These are phyloP conservation scores for Phellinidium pouzarii DNA, from an alignment of 1,284 basidiomycete species.

Conservation along the genomic window DNA sequence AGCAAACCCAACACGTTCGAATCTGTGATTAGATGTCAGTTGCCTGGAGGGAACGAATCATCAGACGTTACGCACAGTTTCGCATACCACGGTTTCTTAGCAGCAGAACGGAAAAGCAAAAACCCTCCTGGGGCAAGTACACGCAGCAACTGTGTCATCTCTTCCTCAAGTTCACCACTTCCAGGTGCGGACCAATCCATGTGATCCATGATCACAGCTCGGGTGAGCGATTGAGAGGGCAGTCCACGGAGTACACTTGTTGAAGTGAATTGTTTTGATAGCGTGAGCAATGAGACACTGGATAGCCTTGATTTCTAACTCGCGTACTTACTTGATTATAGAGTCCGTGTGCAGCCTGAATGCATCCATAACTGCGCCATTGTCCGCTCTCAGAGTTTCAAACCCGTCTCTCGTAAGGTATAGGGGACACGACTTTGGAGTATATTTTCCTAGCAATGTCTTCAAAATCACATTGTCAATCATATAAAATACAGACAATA, in stretches of 20 bases:
- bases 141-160: constrained; percentile 55
- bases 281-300: too few species aligned
- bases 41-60: not conserved
- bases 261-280: too few species aligned
- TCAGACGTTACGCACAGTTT: constrained; percentile 39
- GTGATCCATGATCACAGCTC: constrained; percentile 76
- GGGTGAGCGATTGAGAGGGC: constrained; percentile 47
- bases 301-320: not conserved
- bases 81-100: constrained; percentile 70
- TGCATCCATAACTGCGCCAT: constrained; percentile 45
- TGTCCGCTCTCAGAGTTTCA: constrained; percentile 46
- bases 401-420: constrained; percentile 70
- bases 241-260: constrained; percentile 56
- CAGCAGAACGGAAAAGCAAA: constrained; percentile 69
- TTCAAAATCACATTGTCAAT: constrained; percentile 21
- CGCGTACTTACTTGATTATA: constrained; percentile 62
- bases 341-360: constrained; percentile 78
- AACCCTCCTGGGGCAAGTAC: constrained; percentile 58
- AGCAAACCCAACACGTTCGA: constrained; percentile 41
- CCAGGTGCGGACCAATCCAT: constrained; percentile 71
- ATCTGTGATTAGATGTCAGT: constrained; percentile 23
- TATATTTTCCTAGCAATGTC: constrained; percentile 62
- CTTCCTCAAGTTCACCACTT: constrained; percentile 52
- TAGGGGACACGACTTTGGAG: constrained; percentile 60
- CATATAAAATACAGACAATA: too few species aligned